Conservation (phyloP, 2,329 filamentous ascomycete species). For the Colletotrichum chrysophilum region DNA sequence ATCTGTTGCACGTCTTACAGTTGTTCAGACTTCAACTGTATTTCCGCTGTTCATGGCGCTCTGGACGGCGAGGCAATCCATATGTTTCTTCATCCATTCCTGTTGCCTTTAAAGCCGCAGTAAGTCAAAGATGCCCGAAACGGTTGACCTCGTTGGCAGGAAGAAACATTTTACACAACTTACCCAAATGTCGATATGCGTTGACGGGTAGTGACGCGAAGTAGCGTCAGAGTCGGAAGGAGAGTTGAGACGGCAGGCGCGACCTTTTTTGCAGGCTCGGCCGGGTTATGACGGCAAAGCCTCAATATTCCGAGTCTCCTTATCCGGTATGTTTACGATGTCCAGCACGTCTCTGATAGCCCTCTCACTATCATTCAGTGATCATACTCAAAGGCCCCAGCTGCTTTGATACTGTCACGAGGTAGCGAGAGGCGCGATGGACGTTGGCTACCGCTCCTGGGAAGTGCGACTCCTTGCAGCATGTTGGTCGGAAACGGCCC, state of each 20-base stretch:
- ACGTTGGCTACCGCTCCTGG: neutral
- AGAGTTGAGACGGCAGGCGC: neutral
- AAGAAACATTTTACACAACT: neutral
- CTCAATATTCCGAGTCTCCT: neutral
- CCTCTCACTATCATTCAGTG: neutral
- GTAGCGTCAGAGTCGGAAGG: neutral
- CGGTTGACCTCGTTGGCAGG: neutral
- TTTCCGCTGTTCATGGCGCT: neutral
- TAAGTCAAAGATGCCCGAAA: neutral
- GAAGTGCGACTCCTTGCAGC: neutral
- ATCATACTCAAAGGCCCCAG: neutral
- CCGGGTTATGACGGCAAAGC: too few species aligned
- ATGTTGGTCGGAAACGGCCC: neutral
- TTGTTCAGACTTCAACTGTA: neutral
- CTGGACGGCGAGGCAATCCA: neutral
- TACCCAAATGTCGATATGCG: fast-evolving
- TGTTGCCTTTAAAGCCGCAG: neutral
- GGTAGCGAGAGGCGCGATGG: too few species aligned
- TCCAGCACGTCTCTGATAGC: fast-evolving
- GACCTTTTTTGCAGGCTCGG: neutral
- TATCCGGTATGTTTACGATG: fast-evolving
- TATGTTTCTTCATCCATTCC: fast-evolving
- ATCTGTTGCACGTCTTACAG: neutral
- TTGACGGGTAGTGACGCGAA: neutral
- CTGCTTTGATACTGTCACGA: too few species aligned